Conservation (phyloP, 805 yeast species). For the Lachancea waltii region DNA sequence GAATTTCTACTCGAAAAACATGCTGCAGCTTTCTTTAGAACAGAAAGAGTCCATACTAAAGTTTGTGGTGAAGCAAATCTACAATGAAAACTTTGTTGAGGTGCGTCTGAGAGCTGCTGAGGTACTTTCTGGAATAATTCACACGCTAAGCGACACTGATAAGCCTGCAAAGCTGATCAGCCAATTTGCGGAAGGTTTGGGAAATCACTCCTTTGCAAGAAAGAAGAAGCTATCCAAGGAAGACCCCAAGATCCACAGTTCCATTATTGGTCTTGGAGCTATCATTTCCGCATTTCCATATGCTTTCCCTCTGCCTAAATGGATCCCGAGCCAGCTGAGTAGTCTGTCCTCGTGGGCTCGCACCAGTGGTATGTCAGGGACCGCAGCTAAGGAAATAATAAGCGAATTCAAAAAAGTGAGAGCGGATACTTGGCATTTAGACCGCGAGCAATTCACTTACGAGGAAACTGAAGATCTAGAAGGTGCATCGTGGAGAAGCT, state of each 20-base stretch:
- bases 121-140: slow-evolving; percentile 75
- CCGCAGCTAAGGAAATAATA: slow-evolving; percentile 72
- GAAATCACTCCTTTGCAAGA: slow-evolving; percentile 24
- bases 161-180: slow-evolving; percentile 35
- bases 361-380: slow-evolving; percentile 72
- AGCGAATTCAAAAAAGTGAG: slow-evolving; percentile 85
- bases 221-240: slow-evolving; percentile 35
- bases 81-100: slow-evolving; percentile 61
- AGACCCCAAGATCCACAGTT: slow-evolving; percentile 61
- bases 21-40: slow-evolving; percentile 43
- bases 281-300: slow-evolving; percentile 86
- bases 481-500: slow-evolving; percentile 90
- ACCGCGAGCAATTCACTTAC: slow-evolving; percentile 61
- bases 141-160: slow-evolving; percentile 44
- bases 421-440: slow-evolving; percentile 95
- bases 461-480: slow-evolving; percentile 86
- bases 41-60: slow-evolving; percentile 47
- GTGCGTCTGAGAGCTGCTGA: slow-evolving; percentile 68
- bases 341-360: slow-evolving; percentile 66
- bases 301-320: slow-evolving; percentile 79
- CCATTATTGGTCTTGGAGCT: slow-evolving; percentile 84
- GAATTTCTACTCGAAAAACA: slow-evolving; percentile 61
- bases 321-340: slow-evolving; percentile 75
- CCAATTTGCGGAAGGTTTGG: slow-evolving; percentile 33
- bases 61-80: slow-evolving; percentile 41